Percentiles rank a stretch among this genome's conserved stretches.
phyloP scores from a whole-genome alignment of 441 rosid species.

The Raphanus hybrid region DNA sequence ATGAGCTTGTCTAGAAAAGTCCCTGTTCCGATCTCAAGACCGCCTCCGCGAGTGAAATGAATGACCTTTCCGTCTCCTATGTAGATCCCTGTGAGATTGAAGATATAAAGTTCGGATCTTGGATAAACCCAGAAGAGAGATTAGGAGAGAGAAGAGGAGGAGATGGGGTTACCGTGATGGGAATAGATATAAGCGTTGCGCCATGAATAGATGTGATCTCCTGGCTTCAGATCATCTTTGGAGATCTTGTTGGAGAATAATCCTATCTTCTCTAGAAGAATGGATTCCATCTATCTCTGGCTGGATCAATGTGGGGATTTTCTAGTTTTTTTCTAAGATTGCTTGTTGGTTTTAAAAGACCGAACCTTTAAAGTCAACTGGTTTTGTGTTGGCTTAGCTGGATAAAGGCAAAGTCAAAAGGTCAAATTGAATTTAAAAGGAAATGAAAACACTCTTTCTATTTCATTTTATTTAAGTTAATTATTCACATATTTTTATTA shows the following conservation, averaged over 20 bases:
- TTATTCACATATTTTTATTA: too few species aligned
- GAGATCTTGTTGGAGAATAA: constrained; percentile 1
- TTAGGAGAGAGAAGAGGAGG: too few species aligned
- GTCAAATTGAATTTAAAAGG: neutral
- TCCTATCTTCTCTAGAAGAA: constrained; percentile 4
- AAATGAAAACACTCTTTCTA: too few species aligned
- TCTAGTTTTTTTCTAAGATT: neutral
- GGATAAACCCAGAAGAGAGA: neutral
- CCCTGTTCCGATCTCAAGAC: constrained; percentile 70
- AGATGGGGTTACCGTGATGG: neutral
- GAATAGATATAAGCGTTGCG: neutral
- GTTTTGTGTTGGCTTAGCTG: neutral
- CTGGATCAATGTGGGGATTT: neutral
- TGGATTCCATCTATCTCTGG: constrained; percentile 8
- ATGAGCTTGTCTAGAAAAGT: constrained; percentile 60
- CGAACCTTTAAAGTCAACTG: neutral
- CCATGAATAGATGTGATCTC: constrained; percentile 1
- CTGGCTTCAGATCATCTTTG: neutral
- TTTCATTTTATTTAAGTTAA: too few species aligned
- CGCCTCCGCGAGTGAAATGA: constrained; percentile 76
- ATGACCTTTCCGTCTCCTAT: constrained; percentile 51
- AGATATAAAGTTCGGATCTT: neutral
- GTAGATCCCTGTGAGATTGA: neutral
- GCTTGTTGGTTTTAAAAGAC: neutral
- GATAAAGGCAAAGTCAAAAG: neutral